A percentile compares a stretch with the other conserved stretches of the same genome.
phyloP scores from a whole-genome alignment of 2,329 filamentous ascomycete species.

The Hortaea werneckii region DNA sequence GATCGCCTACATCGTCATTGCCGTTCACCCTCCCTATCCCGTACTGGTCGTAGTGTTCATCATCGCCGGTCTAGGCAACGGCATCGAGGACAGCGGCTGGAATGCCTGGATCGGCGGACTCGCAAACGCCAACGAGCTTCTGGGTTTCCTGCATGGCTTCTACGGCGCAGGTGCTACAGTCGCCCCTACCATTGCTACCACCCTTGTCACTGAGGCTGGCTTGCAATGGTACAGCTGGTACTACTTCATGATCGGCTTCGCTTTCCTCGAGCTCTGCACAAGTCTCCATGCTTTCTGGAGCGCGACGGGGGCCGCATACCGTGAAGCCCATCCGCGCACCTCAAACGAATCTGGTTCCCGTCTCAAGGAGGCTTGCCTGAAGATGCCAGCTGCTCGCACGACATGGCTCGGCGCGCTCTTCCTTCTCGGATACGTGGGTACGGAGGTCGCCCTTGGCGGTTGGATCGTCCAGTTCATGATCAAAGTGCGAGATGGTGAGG shows the following conservation, averaged over 20 bases:
- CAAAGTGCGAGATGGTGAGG: slow-evolving; percentile 55
- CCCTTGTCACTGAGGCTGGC: slow-evolving; percentile 54
- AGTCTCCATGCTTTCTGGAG: slow-evolving; percentile 52
- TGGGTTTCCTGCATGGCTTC: slow-evolving; percentile 61
- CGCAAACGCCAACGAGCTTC: slow-evolving; percentile 61
- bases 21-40: slow-evolving; percentile 59
- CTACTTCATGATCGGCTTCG: slow-evolving; percentile 58
- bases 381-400: slow-evolving; percentile 39
- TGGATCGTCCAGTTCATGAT: slow-evolving; percentile 88
- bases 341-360: slow-evolving; percentile 37
- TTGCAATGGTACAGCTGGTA: slow-evolving; percentile 65
- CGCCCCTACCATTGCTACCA: slow-evolving; percentile 59
- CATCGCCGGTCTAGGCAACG: slow-evolving; percentile 61
- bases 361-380: slow-evolving; percentile 41
- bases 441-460: slow-evolving; percentile 65
- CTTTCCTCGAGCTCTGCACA: slow-evolving; percentile 45
- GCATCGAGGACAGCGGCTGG: slow-evolving; percentile 53
- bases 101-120: slow-evolving; percentile 61
- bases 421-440: slow-evolving; percentile 67
- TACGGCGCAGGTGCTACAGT: slow-evolving; percentile 65
- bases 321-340: slow-evolving; percentile 38
- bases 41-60: slow-evolving; percentile 55
- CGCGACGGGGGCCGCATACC: slow-evolving; percentile 49
- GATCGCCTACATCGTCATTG: slow-evolving; percentile 53
- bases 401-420: slow-evolving; percentile 68